A percentile compares a stretch with the other conserved stretches of the same genome.
Evolutionary conservation across 345 rosid species (phyloP).

Genomic region (Euclidium syriacum): DNA sequence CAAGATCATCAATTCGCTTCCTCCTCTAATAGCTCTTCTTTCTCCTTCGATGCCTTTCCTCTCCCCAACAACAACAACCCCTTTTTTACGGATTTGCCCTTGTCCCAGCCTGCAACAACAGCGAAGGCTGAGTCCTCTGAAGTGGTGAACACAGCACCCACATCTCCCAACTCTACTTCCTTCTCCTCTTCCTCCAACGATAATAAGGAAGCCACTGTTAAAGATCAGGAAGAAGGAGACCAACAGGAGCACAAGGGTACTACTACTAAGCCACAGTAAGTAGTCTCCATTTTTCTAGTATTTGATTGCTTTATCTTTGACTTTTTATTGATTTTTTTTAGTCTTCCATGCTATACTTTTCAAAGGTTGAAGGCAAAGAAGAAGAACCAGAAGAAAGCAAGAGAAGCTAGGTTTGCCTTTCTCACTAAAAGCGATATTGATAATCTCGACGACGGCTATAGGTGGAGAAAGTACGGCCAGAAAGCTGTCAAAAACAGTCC

Average conservation of each 20-base stretch:
- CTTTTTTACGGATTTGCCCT: slow-evolving; percentile 21
- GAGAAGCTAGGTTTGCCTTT: slow-evolving; percentile 91
- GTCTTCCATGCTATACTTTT: background rate
- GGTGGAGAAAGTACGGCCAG: slow-evolving; percentile 99
- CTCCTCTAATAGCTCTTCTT: slow-evolving; percentile 30
- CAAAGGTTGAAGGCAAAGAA: slow-evolving; percentile 80
- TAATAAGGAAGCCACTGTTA: slow-evolving; percentile 30
- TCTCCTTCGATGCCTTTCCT: slow-evolving; percentile 51
- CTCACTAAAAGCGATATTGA: slow-evolving; percentile 94
- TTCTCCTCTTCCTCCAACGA: slow-evolving; percentile 79
- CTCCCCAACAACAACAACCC: slow-evolving; percentile 19
- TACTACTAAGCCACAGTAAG: slow-evolving; percentile 67
- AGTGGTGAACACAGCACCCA: slow-evolving; percentile 57
- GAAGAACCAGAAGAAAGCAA: slow-evolving; percentile 74
- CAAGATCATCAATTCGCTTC: slow-evolving; percentile 31
- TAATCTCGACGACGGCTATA: slow-evolving; percentile 91
- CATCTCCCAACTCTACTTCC: slow-evolving; percentile 85
- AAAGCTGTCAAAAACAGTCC: slow-evolving; percentile 98
- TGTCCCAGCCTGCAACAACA: slow-evolving; percentile 20
- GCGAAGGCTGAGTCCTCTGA: slow-evolving; percentile 65
- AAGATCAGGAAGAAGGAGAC: slow-evolving; percentile 47
- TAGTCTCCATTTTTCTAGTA: background rate
- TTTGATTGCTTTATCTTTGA: background rate
- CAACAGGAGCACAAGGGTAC: slow-evolving; percentile 48
- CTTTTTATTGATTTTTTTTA: background rate